Percentiles rank a stretch among this genome's conserved stretches.
These are phyloP conservation scores for Tuber indicum DNA, from an alignment of 495 filamentous ascomycete genomes.

Conservation along the genomic window DNA sequence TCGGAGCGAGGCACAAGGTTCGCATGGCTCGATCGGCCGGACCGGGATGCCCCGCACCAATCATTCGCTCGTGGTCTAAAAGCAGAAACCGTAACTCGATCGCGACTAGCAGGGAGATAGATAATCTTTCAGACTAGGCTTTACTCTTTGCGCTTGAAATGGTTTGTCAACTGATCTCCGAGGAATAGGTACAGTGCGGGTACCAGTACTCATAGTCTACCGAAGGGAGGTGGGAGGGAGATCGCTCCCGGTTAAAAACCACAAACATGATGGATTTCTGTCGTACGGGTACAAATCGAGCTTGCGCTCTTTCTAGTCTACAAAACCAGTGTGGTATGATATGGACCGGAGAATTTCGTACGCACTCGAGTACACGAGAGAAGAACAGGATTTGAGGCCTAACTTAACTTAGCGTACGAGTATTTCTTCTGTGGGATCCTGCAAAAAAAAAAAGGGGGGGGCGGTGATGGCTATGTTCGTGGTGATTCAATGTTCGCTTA, in stretches of 20 bases:
- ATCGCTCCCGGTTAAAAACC: neutral
- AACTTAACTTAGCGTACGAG: too few relatives aligned
- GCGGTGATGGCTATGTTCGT: neutral
- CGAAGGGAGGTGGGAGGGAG: neutral
- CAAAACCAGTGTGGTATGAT: neutral
- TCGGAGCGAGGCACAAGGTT: neutral
- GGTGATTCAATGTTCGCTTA: neutral
- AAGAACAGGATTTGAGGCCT: neutral
- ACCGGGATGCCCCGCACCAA: neutral
- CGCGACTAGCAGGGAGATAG: neutral
- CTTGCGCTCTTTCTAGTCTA: neutral
- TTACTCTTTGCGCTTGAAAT: neutral
- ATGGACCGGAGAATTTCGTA: neutral
- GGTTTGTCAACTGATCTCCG: neutral
- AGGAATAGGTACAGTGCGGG: neutral
- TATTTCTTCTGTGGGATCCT: neutral
- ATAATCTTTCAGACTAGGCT: neutral
- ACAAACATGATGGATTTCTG: neutral
- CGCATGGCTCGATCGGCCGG: neutral
- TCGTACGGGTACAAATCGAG: neutral
- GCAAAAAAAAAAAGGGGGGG: neutral
- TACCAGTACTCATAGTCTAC: neutral
- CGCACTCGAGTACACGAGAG: too few relatives aligned
- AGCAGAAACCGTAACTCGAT: neutral
- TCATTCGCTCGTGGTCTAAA: neutral